These are phyloP conservation scores for Excoecaria agallocha DNA, from an alignment of 345 rosid species.

Conservation along the genomic window DNA sequence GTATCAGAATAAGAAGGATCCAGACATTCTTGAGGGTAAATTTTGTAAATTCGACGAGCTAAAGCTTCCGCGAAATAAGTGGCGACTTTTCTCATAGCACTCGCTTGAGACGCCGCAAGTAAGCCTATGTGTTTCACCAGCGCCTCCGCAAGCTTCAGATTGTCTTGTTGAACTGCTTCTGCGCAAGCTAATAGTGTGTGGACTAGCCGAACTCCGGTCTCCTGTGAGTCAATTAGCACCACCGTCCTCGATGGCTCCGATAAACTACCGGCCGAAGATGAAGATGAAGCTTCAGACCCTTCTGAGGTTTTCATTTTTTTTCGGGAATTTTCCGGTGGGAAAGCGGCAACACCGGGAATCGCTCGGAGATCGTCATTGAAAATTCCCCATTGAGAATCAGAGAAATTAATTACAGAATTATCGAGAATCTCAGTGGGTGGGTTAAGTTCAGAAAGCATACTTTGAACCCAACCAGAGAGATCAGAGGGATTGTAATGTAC, in stretches of 20 bases:
- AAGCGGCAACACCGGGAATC: conserved; percentile 33
- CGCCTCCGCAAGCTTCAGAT: conserved; percentile 26
- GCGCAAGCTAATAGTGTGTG: conserved; percentile 35
- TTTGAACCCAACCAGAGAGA: conserved; percentile 33
- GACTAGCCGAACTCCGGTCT: conserved; percentile 30
- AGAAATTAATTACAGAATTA: conserved; percentile 17
- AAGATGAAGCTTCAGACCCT: not conserved
- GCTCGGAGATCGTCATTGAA: conserved; percentile 32
- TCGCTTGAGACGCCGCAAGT: conserved; percentile 33
- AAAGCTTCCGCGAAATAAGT: conserved; percentile 31
- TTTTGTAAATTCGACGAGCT: conserved; percentile 37
- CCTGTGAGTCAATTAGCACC: conserved; percentile 30
- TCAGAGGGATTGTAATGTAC: conserved; percentile 36
- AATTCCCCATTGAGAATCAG: conserved; percentile 1
- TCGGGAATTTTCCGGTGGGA: conserved; percentile 17
- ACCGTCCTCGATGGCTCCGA: conserved; percentile 19
- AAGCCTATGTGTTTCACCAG: conserved; percentile 23
- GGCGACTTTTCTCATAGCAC: conserved; percentile 35
- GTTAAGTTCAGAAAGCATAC: conserved; percentile 32
- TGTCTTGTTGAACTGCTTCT: conserved; percentile 29
- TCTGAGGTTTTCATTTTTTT: conserved; percentile 16
- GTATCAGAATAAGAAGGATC: conserved; percentile 27
- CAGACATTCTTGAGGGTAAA: conserved; percentile 19
- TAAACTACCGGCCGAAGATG: not conserved
- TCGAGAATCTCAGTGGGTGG: not conserved